Base-by-base conservation (phyloP, 106 monocot genomes). In the Dendrobium huoshanense region DNA sequence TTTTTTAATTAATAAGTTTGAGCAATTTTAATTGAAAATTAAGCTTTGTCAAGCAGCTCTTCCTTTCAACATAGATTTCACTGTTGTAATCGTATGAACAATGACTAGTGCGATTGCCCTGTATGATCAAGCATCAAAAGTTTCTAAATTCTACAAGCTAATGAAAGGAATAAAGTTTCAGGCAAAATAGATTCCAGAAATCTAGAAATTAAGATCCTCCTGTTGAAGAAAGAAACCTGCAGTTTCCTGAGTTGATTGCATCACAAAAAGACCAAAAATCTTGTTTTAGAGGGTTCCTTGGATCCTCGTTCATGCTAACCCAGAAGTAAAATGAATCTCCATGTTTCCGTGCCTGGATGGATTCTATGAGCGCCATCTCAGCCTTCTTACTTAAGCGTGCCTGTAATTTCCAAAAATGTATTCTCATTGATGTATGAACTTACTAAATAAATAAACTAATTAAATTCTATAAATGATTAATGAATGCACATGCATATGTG, bases 191-290 rank as follows among this genome's bases (percentile, higher is more conserved):
- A 61, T 22, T n/a, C 8, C 0, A 61, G 22, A 61, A 22, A 51
- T 51, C 13, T 51, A 13, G 51, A 51, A 51, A 51, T 51, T 51
- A 51, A 51, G 51, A 51, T 51, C 51, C 51, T 51, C 15, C 13
- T 51, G 51, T 51, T 51, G 61, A 61, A 22, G 22, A 73, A 33
- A 19, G 24, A 43, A 61, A 94, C 97, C 97, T 90, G 91, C 97
- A 98, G 79, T 94, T 98, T 64, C 97, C 97, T 67, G 97, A 85
- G 92, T 98, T 98, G 42, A 98, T 89, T 19, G 94, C 80, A 89
- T 98, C 97, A 88, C 97, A 98, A 78, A 98, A 98, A 17, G 88
- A 85, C 96, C 96, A 96, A 87, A 94, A 96, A 86, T 94, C 90
- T 65, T 86, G 92, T 22, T 77, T 80, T 6, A 72, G 44, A 33